Evolutionary conservation across 805 yeast species (phyloP), one percentile per base, ranked within the genome.

Genomic region (Yamadazyma sp.): DNA sequence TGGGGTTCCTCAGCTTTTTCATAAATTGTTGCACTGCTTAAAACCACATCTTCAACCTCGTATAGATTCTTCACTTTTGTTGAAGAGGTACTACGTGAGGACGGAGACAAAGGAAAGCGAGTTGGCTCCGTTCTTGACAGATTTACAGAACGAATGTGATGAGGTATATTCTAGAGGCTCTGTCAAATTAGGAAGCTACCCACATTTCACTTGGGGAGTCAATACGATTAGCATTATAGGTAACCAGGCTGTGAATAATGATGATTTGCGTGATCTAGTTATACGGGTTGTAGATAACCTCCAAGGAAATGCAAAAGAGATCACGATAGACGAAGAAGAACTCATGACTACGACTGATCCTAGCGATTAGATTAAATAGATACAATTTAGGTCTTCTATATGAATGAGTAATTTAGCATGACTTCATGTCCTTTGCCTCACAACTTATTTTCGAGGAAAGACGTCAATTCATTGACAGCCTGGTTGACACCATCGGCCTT

Each of bases 171-270:
- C 67, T 4, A 32, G 33, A 9, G 57, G 55, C 6, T 38, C 44
- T 6, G 70, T 87, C 35, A 88, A 87, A 53, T 70, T 88, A 32
- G 96, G 96, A 3, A 81, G 90, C 22, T 88, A 88, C 54, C 96
- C 96, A 1, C 96, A 88, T 57, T 71, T 76, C 61, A 71, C 72
- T 11, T 71, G 77, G 59, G 70, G 75, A 1, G 62, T 77, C 37
- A 82, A 77, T 48, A 86, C 95, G 0, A 77, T 88, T 13, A 83
- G 95, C 48, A 72, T 88, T 12, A 68, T 85, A 25, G 95, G 95
- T 1, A 74, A 76, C 14, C 58, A 60, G 8, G 60, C 68, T 12
- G 48, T 65, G 1, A 28, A 46, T 1, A 28, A 34, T 2, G 42
- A 37, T 2, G 56, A 53, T 0, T 59, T 85, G 47, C 53, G 70